Base-by-base conservation (phyloP, 2,329 filamentous ascomycete species). In the Alternaria incomplexa region DNA sequence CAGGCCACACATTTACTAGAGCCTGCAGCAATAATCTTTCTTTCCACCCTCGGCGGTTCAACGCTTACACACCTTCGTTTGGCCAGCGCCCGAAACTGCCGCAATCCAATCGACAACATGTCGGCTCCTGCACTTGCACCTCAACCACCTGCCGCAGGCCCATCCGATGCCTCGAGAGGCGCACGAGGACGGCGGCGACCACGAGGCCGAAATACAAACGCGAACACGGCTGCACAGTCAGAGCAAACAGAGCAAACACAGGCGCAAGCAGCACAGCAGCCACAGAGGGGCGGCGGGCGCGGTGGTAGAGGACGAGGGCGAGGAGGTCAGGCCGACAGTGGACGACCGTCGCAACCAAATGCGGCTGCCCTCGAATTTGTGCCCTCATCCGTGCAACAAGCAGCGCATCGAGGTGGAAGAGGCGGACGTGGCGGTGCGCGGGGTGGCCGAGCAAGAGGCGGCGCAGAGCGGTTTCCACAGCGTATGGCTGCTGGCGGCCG, bases 401-500 rank as follows among this genome's bases (percentile, higher is more conserved):
- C 54, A 23, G 55, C 55, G 36, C 61, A 67, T 17, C 59, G 61
- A 48, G 59, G 64, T 28, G 62, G 64, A 26, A 63, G 65, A 54
- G 65, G 64, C 48, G 55, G 68, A 44, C 60, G 66, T n/a, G 62
- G 63, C 25, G 61, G 63, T 10, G 62, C 60, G 40, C 54, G 59
- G 52, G 64, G 48, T 63, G 69, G 67, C 3, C 61, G 67, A 50
- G 70, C 64, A 46, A 63, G 74, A 66, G 68, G 68, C 25, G 69
- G 69, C 20, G 59, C 55, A 28, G 60, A 64, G 10, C 63, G 69
- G 30, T 70, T 73, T 28, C 67, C 65, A 28, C 70, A 71, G 43
- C 73, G 74, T 6, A 62, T 66, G 22, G 71, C 72, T 36, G 70
- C 67, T 51, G 74, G 76, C 57, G 83, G 83, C 8, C 75, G 84